A percentile compares a stretch with the other conserved stretches of the same genome.
Conservation (phyloP, 1,139 yeast species). For the Sugiyamaella castrensis region DNA sequence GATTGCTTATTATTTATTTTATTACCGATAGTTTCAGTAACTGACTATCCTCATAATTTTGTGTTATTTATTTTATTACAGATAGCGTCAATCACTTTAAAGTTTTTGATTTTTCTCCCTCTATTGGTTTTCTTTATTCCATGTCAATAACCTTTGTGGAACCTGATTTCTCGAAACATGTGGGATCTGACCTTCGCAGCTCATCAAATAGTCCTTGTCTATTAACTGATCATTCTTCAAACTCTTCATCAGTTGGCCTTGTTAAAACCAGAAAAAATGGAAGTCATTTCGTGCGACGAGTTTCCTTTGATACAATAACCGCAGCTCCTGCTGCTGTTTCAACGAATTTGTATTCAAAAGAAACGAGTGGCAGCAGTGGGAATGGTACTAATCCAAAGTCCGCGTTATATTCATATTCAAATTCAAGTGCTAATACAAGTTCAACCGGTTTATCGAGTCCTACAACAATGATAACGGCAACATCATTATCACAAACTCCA, state of each 20-base stretch:
- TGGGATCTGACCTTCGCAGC: constrained; percentile 7
- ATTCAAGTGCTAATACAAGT: constrained; percentile 6
- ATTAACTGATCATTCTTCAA: too few relatives aligned
- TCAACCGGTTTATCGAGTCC: constrained; percentile 6
- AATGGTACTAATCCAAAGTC: not conserved
- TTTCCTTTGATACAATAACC: constrained; percentile 31
- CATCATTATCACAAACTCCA: too few relatives aligned
- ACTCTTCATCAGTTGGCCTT: not conserved
- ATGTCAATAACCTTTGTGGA: constrained; percentile 27
- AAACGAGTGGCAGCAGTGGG: not conserved
- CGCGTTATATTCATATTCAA: not conserved
- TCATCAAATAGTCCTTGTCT: constrained; percentile 7
- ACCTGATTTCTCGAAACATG: constrained; percentile 23
- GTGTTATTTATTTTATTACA: too few relatives aligned
- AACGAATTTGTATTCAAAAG: too few relatives aligned
- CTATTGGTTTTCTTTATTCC: too few relatives aligned
- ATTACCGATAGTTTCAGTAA: too few relatives aligned
- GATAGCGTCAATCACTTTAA: too few relatives aligned
- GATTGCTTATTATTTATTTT: too few relatives aligned
- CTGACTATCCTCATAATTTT: too few relatives aligned
- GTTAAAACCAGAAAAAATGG: not conserved
- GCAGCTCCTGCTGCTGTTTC: constrained; percentile 8
- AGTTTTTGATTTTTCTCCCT: too few relatives aligned
- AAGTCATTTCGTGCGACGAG: constrained; percentile 23
- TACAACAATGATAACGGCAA: not conserved